Evolutionary conservation across 192 early-diverging fungal genomes (phyloP).

Genomic region (Diversispora eburnea): DNA sequence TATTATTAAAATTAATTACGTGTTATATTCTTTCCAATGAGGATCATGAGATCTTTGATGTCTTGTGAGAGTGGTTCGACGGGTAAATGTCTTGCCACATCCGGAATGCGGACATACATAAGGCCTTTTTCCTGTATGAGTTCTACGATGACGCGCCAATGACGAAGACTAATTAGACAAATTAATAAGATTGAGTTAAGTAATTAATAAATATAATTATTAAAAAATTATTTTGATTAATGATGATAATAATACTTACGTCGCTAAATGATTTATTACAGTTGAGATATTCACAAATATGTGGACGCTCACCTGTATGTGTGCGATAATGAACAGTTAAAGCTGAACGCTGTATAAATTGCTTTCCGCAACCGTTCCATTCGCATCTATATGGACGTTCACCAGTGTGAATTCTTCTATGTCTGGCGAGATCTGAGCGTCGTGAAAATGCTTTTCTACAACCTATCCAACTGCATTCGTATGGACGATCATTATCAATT

Average conservation of each 20-base stretch:
- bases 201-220: neutral
- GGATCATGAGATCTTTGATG: conserved; percentile 37
- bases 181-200: neutral
- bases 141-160: conserved; percentile 72
- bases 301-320: conserved; percentile 75
- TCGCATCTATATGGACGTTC: conserved; percentile 52
- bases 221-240: neutral
- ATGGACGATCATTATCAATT: conserved; percentile 36
- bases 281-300: conserved; percentile 61
- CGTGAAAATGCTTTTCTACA: conserved; percentile 54
- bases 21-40: conserved; percentile 28
- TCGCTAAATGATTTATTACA: conserved; percentile 80
- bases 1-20: conserved; percentile 19
- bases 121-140: conserved; percentile 74
- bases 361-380: conserved; percentile 48
- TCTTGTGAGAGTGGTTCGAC: conserved; percentile 61
- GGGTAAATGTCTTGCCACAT: conserved; percentile 72
- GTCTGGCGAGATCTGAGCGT: conserved; percentile 52
- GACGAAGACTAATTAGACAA: conserved; percentile 44
- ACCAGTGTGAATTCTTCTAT: conserved; percentile 57
- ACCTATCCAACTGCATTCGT: conserved; percentile 41
- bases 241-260: conserved; percentile 34
- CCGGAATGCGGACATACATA: conserved; percentile 64
- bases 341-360: conserved; percentile 67
- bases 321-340: conserved; percentile 77